Base-by-base conservation (phyloP, 75 land plant genomes). In the Adiantum capillusveneris region DNA sequence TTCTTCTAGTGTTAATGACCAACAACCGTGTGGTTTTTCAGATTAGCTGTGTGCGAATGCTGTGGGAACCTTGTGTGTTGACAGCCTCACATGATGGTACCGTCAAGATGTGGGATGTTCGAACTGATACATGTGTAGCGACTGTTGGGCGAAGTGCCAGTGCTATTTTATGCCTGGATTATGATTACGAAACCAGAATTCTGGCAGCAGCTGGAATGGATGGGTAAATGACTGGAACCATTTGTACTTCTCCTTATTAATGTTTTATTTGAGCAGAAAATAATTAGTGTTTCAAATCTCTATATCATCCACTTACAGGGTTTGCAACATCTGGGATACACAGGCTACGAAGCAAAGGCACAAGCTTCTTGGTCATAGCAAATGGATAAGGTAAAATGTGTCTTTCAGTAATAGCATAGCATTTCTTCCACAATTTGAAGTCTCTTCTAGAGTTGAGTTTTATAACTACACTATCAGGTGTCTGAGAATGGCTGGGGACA, bases 51-150 rank as follows among this genome's bases (percentile, higher is more conserved):
- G 99, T 84, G 24, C 65, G 79, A 50, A 90, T 90, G 97, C 75
- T 95, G 20, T 81, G 90, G 27, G 97, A 87, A 34, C 93, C 87
- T 58, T 78, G 93, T 43, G 91, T 95, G 31, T 80, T 95, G 20
- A 81, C 97, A 30, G 87, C 99, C 52, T 76, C 97, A 0, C 92
- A 95, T 80, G 99, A 95, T 79, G 97, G 97, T 13, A 82, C 79
- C 66, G 84, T 87, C 21, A 95, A 84, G 65, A 87, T 95, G 99
- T 95, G 99, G 99, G 99, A 95, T 77, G 84, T 86, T 11, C 75
- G 99, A 72, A 84, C 82, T 9, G 93, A 95, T 62, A 73, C 84
- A 20, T 90, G 99, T 80, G 97, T 95, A 39, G 99, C 92, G 25
- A 90, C 88, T 44, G 97, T 95, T 62, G 97, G 97, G 45, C 88